Percentiles rank a stretch among this genome's conserved stretches.
phyloP scores from a whole-genome alignment of 352 stramenopile genomes.

The Globisporangium nodosum region DNA sequence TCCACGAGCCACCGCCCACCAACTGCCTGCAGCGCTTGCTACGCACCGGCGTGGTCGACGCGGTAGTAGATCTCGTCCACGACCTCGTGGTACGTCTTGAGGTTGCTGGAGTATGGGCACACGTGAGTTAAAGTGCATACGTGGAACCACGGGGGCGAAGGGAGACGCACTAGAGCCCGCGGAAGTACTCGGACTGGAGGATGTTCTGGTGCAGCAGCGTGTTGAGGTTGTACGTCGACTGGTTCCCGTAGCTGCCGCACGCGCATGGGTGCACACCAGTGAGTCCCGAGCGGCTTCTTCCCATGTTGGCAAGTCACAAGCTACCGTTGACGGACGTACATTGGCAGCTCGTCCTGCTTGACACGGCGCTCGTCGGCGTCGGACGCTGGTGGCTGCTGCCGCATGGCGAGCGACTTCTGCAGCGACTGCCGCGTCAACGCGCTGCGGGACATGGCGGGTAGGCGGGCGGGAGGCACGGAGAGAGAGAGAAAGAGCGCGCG shows the following conservation, averaged over 20 bases:
- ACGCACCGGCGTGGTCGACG: conserved; percentile 68
- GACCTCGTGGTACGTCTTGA: conserved; percentile 96
- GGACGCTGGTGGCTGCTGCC: conserved; percentile 24
- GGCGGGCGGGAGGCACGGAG: no score
- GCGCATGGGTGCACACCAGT: background rate
- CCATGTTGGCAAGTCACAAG: background rate
- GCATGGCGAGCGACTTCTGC: conserved; percentile 33
- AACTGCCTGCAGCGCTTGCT: background rate
- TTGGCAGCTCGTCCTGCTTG: conserved; percentile 73
- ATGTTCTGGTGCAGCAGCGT: conserved; percentile 95
- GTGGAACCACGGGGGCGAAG: background rate
- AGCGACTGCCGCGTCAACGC: conserved; percentile 60
- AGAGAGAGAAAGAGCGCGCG: no score
- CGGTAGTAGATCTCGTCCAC: conserved; percentile 91
- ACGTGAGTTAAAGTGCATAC: background rate
- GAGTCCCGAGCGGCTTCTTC: background rate
- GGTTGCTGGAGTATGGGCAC: conserved; percentile 29
- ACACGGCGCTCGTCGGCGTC: conserved; percentile 48
- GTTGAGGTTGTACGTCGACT: conserved; percentile 95
- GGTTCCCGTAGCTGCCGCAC: conserved; percentile 66
- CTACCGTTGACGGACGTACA: conserved; percentile 37
- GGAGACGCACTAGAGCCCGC: conserved; percentile 81
- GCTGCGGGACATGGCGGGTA: conserved; percentile 58
- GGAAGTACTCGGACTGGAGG: conserved; percentile 94
- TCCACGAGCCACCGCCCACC: background rate